Evolutionary conservation across 139 green algal genomes (phyloP), one percentile per base, ranked within the genome.

Genomic region (Chloropicon primus): DNA sequence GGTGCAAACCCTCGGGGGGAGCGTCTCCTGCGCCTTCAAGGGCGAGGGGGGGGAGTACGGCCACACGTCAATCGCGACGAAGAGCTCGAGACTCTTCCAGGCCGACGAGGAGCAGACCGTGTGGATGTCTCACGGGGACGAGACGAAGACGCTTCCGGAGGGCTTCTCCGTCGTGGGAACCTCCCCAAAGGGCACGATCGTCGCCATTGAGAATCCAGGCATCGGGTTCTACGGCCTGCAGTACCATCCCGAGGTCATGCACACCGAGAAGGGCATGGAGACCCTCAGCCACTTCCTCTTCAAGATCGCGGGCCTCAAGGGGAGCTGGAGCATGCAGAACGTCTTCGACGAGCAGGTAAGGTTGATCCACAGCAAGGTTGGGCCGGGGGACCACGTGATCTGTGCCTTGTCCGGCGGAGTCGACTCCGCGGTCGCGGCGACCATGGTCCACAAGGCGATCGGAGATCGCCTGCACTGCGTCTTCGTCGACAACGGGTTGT

Each of bases 81-180:
- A 82, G 1, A 79, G 80, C 26, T 92, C 86, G 1, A 53, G 76
- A 53, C 85, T 97, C 17, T 98, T 22, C 62, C 28, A 24, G 74
- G 25, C 74, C 0, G 25, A 25, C 28, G 76, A 85, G 53, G 75
- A 26, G 41, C 88, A 97, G 84, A 78, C 78, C 22, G 96, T 99
- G 28, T 99, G 96, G 96, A 99, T 99, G 96, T 95, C 87, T 77
- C 96, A 99, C 83, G 94, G 95, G 17, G 96, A 99, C 76, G 90
- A 96, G 80, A 93, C 90, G 5, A 85, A 87, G 0, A 80, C 86
- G 79, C 87, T 99, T 73, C 96, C 96, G 0, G 84, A 91, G 2
- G 94, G 94, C 24, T 99, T 99, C 80, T 76, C 25, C 0, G 78
- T 81, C 3, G 90, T 96, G 5, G 94, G 88, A 2, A 92, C 86